A percentile compares a stretch with the other conserved stretches of the same genome.
Conservation (phyloP, 441 rosid species). For the Biscutella laevigata region DNA sequence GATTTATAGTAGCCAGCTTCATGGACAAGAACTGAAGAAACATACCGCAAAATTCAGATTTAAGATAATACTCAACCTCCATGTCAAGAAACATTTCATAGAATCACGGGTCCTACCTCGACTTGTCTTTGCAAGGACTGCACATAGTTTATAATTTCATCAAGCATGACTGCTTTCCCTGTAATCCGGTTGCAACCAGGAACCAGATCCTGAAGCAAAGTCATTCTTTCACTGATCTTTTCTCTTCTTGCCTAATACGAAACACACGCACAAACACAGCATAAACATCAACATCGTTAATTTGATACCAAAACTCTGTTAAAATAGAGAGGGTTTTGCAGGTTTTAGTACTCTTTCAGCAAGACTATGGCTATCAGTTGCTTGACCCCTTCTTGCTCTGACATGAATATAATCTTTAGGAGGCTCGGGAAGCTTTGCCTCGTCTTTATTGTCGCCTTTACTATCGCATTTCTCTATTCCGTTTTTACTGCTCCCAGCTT, state of each 20-base stretch:
- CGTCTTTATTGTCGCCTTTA: conserved; percentile 31
- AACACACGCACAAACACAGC: not conserved
- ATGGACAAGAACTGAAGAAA: conserved; percentile 70
- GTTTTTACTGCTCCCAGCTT: conserved; percentile 25
- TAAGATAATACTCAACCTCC: not conserved
- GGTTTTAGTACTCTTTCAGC: conserved; percentile 41
- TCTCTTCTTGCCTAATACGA: conserved; percentile 87
- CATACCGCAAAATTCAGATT: not conserved
- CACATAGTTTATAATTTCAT: conserved; percentile 89
- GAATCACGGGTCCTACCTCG: conserved; percentile 41
- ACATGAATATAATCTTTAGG: conserved; percentile 86
- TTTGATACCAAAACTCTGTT: not conserved
- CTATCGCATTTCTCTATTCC: conserved; percentile 16
- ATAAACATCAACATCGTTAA: not conserved
- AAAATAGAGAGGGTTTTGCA: not conserved
- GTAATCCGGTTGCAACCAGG: conserved; percentile 89
- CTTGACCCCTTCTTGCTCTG: conserved; percentile 88
- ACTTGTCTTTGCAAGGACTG: conserved; percentile 91
- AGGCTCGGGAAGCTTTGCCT: conserved; percentile 55
- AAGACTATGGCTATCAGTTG: conserved; percentile 91
- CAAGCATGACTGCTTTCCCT: conserved; percentile 95
- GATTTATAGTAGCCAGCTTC: conserved; percentile 78
- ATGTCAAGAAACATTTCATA: not conserved
- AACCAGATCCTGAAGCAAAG: conserved; percentile 79
- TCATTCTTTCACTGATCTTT: conserved; percentile 78